A percentile compares a stretch with the other conserved stretches of the same genome.
Evolutionary conservation across 768 basidiomycete species (phyloP).

Genomic region (Tephrocybe sp.): DNA sequence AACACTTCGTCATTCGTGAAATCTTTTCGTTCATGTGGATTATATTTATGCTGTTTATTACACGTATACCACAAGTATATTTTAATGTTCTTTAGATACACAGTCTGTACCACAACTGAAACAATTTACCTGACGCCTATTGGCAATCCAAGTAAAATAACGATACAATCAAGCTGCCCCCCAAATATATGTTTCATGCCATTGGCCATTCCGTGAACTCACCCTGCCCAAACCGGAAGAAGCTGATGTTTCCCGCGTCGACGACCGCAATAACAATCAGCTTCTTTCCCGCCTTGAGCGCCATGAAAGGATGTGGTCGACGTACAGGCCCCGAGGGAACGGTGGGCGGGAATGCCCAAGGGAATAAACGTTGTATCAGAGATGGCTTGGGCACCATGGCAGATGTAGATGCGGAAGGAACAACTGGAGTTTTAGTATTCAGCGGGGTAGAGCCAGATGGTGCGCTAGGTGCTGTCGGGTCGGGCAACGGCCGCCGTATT

Average conservation of each 20-base stretch:
- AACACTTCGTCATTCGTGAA: constrained; percentile 8
- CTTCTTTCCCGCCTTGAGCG: constrained; percentile 82
- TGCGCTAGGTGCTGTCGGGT: neutral
- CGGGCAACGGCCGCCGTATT: constrained; percentile 28
- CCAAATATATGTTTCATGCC: constrained; percentile 33
- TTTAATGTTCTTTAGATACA: no score
- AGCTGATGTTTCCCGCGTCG: constrained; percentile 82
- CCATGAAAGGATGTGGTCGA: constrained; percentile 70
- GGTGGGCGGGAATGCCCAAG: constrained; percentile 20
- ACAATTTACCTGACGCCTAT: no score
- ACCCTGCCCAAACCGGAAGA: constrained; percentile 85
- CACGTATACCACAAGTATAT: no score
- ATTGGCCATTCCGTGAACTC: constrained; percentile 85
- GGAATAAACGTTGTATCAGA: constrained; percentile 25
- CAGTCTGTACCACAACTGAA: no score
- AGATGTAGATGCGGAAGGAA: neutral
- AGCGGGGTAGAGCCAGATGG: constrained; percentile 3
- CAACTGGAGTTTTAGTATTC: neutral
- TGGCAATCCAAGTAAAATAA: no score
- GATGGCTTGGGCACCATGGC: constrained; percentile 20
- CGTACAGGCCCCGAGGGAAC: constrained; percentile 24
- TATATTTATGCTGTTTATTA: no score
- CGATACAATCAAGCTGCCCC: no score
- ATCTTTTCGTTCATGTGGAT: neutral
- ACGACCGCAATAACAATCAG: constrained; percentile 83